Evolutionary conservation across 1,284 basidiomycete species (phyloP).

Genomic region (Taiwanofungus camphoratus): DNA sequence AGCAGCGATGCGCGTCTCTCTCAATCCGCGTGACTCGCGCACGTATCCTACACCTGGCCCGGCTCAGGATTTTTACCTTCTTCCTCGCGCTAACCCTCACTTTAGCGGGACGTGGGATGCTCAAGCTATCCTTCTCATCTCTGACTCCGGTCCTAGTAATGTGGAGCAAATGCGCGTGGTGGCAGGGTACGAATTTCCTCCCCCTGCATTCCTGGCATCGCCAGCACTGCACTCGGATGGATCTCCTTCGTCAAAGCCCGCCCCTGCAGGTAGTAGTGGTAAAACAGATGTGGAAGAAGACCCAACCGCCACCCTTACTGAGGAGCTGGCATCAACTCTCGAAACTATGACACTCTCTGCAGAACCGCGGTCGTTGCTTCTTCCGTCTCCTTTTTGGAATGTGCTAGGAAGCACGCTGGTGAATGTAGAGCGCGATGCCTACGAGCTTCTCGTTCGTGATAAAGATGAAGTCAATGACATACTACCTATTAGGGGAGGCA

Average conservation of each 20-base stretch:
- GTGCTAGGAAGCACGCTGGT: slow-evolving; percentile 38
- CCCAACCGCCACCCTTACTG: slow-evolving; percentile 23
- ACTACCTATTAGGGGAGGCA: slow-evolving; percentile 43
- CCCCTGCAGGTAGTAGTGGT: neutral
- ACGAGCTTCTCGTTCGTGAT: slow-evolving; percentile 29
- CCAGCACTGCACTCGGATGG: neutral
- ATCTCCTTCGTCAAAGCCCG: neutral
- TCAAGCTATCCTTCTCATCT: slow-evolving; percentile 51
- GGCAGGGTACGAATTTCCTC: slow-evolving; percentile 53
- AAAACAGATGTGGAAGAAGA: slow-evolving; percentile 12
- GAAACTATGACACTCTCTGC: slow-evolving; percentile 35
- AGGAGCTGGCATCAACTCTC: slow-evolving; percentile 40
- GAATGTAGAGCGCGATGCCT: slow-evolving; percentile 39
- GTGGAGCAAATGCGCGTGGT: slow-evolving; percentile 32
- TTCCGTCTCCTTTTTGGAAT: slow-evolving; percentile 38
- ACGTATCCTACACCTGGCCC: slow-evolving; percentile 58
- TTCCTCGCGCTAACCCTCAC: slow-evolving; percentile 71
- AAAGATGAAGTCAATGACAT: slow-evolving; percentile 15
- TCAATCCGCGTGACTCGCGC: slow-evolving; percentile 51
- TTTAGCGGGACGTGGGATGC: slow-evolving; percentile 70
- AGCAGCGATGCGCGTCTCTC: slow-evolving; percentile 59
- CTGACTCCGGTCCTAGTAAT: slow-evolving; percentile 31
- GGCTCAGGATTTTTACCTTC: slow-evolving; percentile 75
- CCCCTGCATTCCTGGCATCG: slow-evolving; percentile 36
- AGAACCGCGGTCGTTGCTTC: slow-evolving; percentile 33